Conservation (phyloP, 306 rosid genomes). For the Fragaria vesca region DNA sequence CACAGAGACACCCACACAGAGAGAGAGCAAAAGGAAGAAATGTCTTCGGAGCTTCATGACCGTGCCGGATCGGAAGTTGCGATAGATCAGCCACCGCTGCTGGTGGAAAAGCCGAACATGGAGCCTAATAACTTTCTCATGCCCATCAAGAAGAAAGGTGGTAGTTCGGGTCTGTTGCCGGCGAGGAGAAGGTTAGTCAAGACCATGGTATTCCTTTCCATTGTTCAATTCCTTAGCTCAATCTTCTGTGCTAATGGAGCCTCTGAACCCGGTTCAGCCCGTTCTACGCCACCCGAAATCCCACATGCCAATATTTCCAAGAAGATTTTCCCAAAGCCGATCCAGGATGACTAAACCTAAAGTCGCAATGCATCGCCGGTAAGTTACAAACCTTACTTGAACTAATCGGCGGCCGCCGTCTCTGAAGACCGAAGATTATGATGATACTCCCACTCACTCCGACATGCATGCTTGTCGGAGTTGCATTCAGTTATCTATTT, state of each 20-base stretch:
- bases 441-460: neutral
- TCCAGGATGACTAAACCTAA: neutral
- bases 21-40: neutral
- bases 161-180: neutral
- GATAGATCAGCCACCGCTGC: neutral
- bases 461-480: no score
- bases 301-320: neutral
- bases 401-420: neutral
- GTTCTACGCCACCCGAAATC: neutral
- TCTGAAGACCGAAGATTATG: neutral
- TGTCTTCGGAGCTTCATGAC: neutral
- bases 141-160: neutral
- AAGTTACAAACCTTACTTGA: neutral
- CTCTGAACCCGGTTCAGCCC: neutral
- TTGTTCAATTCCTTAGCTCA: neutral
- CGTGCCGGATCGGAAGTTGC: neutral
- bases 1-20: neutral
- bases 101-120: neutral
- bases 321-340: neutral
- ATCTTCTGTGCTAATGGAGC: neutral
- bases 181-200: neutral
- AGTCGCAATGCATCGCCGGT: neutral
- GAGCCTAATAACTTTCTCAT: neutral
- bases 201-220: neutral
- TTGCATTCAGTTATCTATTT: no score